phyloP scores from a whole-genome alignment of 179 eudicot species.

The Nepenthes alata region DNA sequence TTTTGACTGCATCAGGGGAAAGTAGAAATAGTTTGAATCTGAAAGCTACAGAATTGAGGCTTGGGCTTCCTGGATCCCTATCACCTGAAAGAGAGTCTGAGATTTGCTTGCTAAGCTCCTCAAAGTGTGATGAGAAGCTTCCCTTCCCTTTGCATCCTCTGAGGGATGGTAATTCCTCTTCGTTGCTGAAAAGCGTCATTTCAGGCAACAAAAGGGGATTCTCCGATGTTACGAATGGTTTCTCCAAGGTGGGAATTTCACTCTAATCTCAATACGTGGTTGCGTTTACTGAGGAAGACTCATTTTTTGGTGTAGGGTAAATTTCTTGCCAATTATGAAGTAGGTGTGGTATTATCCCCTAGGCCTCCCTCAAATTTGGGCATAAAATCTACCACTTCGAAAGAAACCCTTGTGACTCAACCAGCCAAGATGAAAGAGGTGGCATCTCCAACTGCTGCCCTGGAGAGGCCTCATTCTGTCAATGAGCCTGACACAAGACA shows the following conservation, averaged over 20 bases:
- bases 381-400: slow-evolving; percentile 10
- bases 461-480: slow-evolving; percentile 3
- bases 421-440: slow-evolving; percentile 11
- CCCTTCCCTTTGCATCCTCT: slow-evolving; percentile 11
- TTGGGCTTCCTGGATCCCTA: slow-evolving; percentile 57
- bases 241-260: neutral
- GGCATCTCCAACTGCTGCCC: slow-evolving; percentile 5
- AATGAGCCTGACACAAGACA: slow-evolving; percentile 1
- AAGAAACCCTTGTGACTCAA: slow-evolving; percentile 3
- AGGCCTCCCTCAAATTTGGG: slow-evolving; percentile 15
- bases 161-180: slow-evolving; percentile 10
- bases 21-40: slow-evolving; percentile 15
- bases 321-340: slow-evolving; percentile 5
- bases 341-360: slow-evolving; percentile 6
- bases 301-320: slow-evolving; percentile 3
- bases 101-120: slow-evolving; percentile 9
- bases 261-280: neutral
- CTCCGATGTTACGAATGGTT: slow-evolving; percentile 10
- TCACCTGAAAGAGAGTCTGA: slow-evolving; percentile 33
- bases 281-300: neutral
- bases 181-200: slow-evolving; percentile 8
- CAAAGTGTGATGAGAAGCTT: slow-evolving; percentile 15
- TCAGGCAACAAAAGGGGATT: slow-evolving; percentile 20
- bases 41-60: slow-evolving; percentile 20
- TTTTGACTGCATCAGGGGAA: slow-evolving; percentile 14